Evolutionary conservation across 768 basidiomycete species (phyloP).

Genomic region (Cubamyces sp.): DNA sequence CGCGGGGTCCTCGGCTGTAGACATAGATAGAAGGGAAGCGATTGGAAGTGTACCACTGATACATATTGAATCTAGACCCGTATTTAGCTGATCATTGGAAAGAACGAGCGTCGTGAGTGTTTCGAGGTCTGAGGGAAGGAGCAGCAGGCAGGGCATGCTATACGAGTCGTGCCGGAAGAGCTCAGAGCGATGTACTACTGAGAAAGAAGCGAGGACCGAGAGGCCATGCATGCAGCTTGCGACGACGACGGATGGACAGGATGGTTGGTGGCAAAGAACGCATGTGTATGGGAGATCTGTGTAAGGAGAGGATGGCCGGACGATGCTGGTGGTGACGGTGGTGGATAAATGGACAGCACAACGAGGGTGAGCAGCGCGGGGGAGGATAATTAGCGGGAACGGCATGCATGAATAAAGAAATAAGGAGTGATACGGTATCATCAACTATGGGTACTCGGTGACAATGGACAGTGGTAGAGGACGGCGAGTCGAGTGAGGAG

Average conservation of each 20-base stretch:
- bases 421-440: constrained; percentile 39
- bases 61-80: constrained; percentile 37
- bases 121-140: constrained; percentile 11
- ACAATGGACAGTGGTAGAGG: constrained; percentile 27
- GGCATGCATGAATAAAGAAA: constrained; percentile 30
- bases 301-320: constrained; percentile 19
- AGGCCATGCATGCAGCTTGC: constrained; percentile 13
- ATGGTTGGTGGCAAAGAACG: not conserved
- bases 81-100: constrained; percentile 32
- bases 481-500: constrained; percentile 11
- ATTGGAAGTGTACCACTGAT: constrained; percentile 34
- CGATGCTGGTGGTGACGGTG: constrained; percentile 8
- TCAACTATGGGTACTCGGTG: constrained; percentile 35
- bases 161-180: constrained; percentile 3
- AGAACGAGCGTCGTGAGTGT: constrained; percentile 26
- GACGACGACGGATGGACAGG: constrained; percentile 10
- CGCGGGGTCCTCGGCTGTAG: no score
- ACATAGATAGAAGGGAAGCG: constrained; percentile 7
- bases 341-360: constrained; percentile 30
- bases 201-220: not conserved
- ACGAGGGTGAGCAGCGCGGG: constrained; percentile 27
- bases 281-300: constrained; percentile 5
- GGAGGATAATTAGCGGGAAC: constrained; percentile 26
- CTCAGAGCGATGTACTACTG: constrained; percentile 9
- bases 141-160: constrained; percentile 8